Percentiles rank a stretch among this genome's conserved stretches.
Evolutionary conservation across 345 rosid species (phyloP).

Genomic region (Luvunga scandens): DNA sequence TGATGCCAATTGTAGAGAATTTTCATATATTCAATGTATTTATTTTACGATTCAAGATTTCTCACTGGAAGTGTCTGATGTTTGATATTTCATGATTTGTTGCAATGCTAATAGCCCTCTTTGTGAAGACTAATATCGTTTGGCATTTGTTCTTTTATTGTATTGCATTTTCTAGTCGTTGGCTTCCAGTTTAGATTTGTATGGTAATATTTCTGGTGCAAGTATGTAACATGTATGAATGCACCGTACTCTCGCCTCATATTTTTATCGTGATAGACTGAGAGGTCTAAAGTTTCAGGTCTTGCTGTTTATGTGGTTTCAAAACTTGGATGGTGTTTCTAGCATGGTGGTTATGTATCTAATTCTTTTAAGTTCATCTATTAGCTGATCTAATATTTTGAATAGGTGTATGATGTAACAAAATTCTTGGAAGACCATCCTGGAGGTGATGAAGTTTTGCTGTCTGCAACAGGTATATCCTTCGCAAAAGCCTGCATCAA

Average conservation of each 20-base stretch:
- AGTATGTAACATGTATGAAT: not conserved
- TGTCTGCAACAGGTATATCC: constrained; percentile 46
- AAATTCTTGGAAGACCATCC: constrained; percentile 61
- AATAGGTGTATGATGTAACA: constrained; percentile 51
- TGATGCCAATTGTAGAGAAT: no score
- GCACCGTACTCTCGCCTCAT: not conserved
- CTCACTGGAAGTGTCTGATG: no score
- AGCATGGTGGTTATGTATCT: not conserved
- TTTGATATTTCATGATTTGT: not conserved
- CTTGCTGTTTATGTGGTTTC: not conserved
- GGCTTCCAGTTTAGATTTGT: not conserved
- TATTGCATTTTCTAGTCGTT: not conserved
- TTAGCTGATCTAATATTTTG: not conserved
- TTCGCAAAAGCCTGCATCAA: not conserved
- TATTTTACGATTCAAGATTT: no score
- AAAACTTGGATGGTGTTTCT: not conserved
- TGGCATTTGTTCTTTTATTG: not conserved
- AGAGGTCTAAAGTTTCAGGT: not conserved
- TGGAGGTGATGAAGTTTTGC: constrained; percentile 50
- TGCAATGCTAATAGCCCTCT: not conserved
- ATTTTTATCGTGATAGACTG: not conserved
- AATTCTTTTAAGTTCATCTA: not conserved
- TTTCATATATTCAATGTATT: no score
- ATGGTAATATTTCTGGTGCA: not conserved
- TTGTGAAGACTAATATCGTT: not conserved